Base-by-base conservation (phyloP, 2,329 filamentous ascomycete species). In the Exophiala oligosperma region DNA sequence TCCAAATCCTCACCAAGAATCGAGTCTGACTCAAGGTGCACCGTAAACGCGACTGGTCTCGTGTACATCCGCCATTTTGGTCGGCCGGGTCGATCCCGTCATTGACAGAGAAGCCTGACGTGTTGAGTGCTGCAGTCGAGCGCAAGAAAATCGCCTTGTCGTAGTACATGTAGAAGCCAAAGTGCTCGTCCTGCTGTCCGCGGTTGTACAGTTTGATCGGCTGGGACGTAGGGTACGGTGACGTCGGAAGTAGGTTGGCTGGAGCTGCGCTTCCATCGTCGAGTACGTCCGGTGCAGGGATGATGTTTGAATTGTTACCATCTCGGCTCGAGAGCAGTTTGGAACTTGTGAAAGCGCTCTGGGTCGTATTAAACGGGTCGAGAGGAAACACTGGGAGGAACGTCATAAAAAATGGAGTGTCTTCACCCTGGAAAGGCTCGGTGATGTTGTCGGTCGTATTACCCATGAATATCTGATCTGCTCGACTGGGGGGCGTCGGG, bases 151-250 rank as follows among this genome's bases (percentile, higher is more conserved):
- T 90, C 7, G 88, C 89, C 64, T 92, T 90, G 74, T 92, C 87
- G 73, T 90, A 97, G 78, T 96, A 95, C 0, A 84, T 90, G 76
- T 96, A 97, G 76, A 97, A 97, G 2, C 91, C 91, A 73, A 95
- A 97, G 74, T 96, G 91, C 72, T 97, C 93, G 0, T 87, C 88
- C 1, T 82, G 77, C 28, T 89, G 79, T 17, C 89, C 92, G 21
- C 92, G 89, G 71, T 97, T 91, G 72, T 87, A 97, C 1, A 97
- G 82, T 1, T 90, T 85, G 11, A 97, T 79, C 0, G 91, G 93
- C 68, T 97, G 94, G 59, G 77, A 75, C 0, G 79, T 75, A 0
- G 89, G 84, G 28, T 59, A 66, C 12, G 65, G 65, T 3, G 52
- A 54, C 6, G 83, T 78, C 0, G 92, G 90, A 47, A 94, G 84